phyloP scores from a whole-genome alignment of 306 rosid species.

The Gastrolobium villosum region DNA sequence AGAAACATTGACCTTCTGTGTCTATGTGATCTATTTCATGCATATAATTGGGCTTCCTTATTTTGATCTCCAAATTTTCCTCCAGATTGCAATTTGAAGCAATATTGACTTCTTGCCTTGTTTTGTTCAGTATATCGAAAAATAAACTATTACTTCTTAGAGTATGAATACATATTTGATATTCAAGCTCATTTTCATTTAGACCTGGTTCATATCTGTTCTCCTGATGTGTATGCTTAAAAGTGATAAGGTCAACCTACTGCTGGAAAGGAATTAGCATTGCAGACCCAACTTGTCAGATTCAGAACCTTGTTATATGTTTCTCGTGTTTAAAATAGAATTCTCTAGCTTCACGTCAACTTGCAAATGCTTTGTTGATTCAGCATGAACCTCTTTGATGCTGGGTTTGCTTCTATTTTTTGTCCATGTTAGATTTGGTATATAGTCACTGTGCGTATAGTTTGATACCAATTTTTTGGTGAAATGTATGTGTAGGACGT shows the following conservation, averaged over 20 bases:
- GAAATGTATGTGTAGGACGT: slow-evolving; percentile 6
- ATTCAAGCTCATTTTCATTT: not conserved
- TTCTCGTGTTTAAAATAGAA: not conserved
- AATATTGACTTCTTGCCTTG: not conserved
- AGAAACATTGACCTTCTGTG: not conserved
- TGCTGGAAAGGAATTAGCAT: not conserved
- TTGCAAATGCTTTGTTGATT: not conserved
- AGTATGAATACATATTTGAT: not conserved
- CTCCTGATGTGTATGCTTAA: not conserved
- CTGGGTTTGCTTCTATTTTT: not conserved
- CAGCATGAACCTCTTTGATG: not conserved
- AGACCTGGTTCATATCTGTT: not conserved
- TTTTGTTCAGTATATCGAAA: not conserved
- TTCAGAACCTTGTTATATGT: slow-evolving; percentile 8
- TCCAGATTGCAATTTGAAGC: slow-evolving; percentile 12
- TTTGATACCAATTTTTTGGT: slow-evolving; percentile 22
- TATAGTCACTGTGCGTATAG: slow-evolving; percentile 2
- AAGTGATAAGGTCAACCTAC: not conserved
- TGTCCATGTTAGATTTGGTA: not conserved
- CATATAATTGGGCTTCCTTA: not conserved
- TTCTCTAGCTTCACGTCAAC: not conserved
- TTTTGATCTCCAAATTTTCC: not conserved
- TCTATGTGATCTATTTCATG: not conserved
- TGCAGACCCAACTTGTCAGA: slow-evolving; percentile 11
- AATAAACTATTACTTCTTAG: not conserved